Percentiles rank a stretch among this genome's conserved stretches.
Conservation (phyloP, 192 early-diverging fungal genomes). For the Coemansia reversa region DNA sequence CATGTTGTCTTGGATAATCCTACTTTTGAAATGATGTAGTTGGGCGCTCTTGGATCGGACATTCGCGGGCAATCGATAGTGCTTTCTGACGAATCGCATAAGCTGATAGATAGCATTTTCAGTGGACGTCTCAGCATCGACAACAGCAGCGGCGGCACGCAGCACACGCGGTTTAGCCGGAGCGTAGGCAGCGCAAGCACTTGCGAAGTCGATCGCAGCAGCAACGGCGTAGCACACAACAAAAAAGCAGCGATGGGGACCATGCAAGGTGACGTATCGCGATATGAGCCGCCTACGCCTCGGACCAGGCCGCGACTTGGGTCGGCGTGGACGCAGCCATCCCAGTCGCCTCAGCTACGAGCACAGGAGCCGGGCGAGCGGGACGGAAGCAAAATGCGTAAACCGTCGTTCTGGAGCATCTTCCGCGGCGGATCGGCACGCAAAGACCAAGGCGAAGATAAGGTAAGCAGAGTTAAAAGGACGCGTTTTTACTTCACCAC, state of each 20-base stretch:
- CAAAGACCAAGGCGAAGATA: constrained; percentile 44
- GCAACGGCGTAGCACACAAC: constrained; percentile 3
- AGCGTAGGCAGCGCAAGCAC: constrained; percentile 18
- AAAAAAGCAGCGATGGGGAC: neutral
- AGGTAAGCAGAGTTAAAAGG: constrained; percentile 28
- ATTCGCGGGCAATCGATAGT: constrained; percentile 18
- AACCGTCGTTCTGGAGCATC: constrained; percentile 56
- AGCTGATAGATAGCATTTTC: constrained; percentile 49
- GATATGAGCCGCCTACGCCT: neutral
- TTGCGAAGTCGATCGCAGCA: neutral
- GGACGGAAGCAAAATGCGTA: constrained; percentile 55
- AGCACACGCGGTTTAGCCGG: constrained; percentile 11
- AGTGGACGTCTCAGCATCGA: constrained; percentile 46
- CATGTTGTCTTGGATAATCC: neutral
- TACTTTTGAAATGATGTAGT: constrained; percentile 2
- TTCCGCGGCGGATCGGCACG: constrained; percentile 43
- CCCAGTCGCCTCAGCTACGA: constrained; percentile 11
- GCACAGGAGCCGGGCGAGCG: constrained; percentile 34
- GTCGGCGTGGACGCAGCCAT: constrained; percentile 9
- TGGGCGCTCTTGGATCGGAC: constrained; percentile 21
- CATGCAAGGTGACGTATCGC: neutral
- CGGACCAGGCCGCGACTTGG: constrained; percentile 7
- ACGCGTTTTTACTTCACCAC: too few relatives aligned
- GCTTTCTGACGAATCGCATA: constrained; percentile 41
- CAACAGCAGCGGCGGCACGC: constrained; percentile 20